Base-by-base conservation (phyloP, 2,329 filamentous ascomycete species). In the Thielaviopsis cerberus region DNA sequence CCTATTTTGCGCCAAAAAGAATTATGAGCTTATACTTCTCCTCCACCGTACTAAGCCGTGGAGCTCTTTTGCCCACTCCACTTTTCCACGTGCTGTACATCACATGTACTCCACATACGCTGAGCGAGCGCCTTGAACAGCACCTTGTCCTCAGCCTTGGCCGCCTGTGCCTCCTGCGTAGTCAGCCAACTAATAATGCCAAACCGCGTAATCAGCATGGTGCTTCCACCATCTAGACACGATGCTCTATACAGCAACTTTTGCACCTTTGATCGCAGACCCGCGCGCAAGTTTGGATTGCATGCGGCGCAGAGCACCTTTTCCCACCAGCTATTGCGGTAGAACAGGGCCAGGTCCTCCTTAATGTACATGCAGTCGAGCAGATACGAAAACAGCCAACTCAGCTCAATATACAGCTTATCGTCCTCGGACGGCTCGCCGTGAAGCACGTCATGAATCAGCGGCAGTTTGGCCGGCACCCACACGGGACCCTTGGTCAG, bases 401-500 rank as follows among this genome's bases (percentile, higher is more conserved):
- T 77, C 2, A 86, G 74, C 68, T 92, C 86, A 26, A 80, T 75
- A 66, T 85, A 83, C 67, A 86, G 83, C 2, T 76, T 76, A 65
- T 88, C 85, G 63, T 90, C 85, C 54, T 85, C 76, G 24, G 80
- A 81, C 0, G 88, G 86, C 61, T 82, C 78, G 56, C 81, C 77
- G 59, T 80, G 75, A 11, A 83, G 71, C 55, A 84, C 73, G 62
- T 78, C 76, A 63, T 79, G 75, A 24, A 81, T 80, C n/a, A 91
- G 74, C 7, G 92, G 78, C 24, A 92, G 79, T 66, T 81, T 83
- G 60, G 86, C 80, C 20, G 83, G 66, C 13, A 82, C 76, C 91
- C 91, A 97, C 24, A 76, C 69, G 0, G 91, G 90, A 0, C 82
- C 79, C 55, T 82, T 82, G 23, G 87, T 87, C 37, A 97, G 78